Base-by-base conservation (phyloP, 2,329 filamentous ascomycete genomes). In the Scytalidium sp. region DNA sequence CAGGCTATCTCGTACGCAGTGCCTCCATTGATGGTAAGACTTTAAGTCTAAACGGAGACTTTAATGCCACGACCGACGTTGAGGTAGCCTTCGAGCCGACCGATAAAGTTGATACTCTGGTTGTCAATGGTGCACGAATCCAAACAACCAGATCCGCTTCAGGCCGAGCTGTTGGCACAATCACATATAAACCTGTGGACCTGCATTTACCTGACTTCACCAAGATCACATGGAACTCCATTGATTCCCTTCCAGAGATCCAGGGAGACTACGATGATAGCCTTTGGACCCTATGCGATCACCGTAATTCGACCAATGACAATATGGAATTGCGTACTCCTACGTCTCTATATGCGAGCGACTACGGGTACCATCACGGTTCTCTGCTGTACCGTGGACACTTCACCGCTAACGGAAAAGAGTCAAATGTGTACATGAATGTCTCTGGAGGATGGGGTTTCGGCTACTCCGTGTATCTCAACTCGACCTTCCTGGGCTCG, bases 261-360 rank as follows among this genome's bases (percentile, higher is more conserved):
- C 52, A 63, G 1, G 48, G 62, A 3, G 55, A 53, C 2, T 76
- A 75, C 52, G 67, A 75, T 50, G 74, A 76, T 49, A 70, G 66
- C 63, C 66, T 21, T 40, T 60, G 19, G 68, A 66, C 19, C 60
- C 13, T 13, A 29, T 7, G 8, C 25, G 25, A 29, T 13, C 25
- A 29, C 25, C 7, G 13, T 7, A 29, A 7, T 7, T 8, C 25
- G 8, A 29, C 7, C 61, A 90, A 90, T 64, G 80, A 78, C 0
- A 70, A 74, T 17, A 60, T 68, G 19, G 69, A 75, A 2, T 68
- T 85, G 2, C 76, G 72, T 1, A 91, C 88, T 0, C 83, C 86
- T 0, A 83, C 79, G 0, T 84, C 81, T 0, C 76, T 92, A 0
- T 89, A 86, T 59, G 76, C 75, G 0, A 80, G 80, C 15, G 88